A percentile compares a stretch with the other conserved stretches of the same genome.
Conservation (phyloP, 441 rosid genomes). For the Populus hybrid region DNA sequence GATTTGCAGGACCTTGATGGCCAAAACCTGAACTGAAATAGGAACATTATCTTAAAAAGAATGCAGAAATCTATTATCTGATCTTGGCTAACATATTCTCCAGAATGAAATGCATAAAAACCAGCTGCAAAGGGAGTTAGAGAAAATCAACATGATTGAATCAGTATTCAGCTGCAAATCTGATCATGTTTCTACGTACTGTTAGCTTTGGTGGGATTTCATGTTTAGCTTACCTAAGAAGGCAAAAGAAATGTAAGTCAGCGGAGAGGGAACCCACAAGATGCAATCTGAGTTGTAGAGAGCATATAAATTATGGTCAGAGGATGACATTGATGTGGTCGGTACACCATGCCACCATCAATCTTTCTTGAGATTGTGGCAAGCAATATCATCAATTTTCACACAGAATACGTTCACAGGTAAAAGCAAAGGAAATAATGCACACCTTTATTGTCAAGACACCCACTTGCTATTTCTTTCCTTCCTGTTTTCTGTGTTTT, state of each 20-base stretch:
- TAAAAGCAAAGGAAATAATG: neutral
- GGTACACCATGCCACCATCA: neutral
- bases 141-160: neutral
- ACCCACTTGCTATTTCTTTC: neutral
- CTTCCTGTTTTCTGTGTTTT: neutral
- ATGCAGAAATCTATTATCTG: neutral
- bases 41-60: neutral
- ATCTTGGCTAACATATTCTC: neutral
- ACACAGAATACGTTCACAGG: neutral
- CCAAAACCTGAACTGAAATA: constrained; percentile 70
- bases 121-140: neutral
- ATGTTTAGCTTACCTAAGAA: neutral
- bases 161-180: neutral
- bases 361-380: neutral
- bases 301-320: neutral
- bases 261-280: neutral
- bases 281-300: neutral
- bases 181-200: neutral
- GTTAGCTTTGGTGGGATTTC: neutral
- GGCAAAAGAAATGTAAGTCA: neutral
- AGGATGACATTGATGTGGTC: neutral
- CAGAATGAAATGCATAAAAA: neutral
- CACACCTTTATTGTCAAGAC: neutral
- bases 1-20: constrained; percentile 61
- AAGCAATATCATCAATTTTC: neutral